Evolutionary conservation across 345 rosid genomes (phyloP), one percentile per base, ranked within the genome.

Genomic region (Orychophragmus violaceus): DNA sequence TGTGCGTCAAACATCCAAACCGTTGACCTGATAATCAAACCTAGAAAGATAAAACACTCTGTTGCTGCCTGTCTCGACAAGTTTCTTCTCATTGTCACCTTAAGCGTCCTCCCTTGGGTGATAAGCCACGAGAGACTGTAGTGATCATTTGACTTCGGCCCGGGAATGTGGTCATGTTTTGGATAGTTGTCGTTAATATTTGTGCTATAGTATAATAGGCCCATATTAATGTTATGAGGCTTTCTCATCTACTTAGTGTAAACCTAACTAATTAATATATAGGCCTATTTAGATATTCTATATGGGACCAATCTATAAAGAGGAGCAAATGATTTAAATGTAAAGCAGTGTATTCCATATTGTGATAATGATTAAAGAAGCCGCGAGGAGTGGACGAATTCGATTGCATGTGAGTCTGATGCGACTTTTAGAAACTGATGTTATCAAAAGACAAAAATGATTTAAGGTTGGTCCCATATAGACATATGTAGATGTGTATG

Each of bases 371-470:
- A 42, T 52, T 36, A 50, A 56, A 42, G 52, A 50, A 46, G 70
- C 76, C 64, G 72, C 49, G 8, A 41, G 66, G 45, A 49, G 66
- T 58, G 37, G 48, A 30, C 52, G 48, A 41, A 50, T 50, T 50
- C 55, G 62, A 59, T 72, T 72, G 71, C 76, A 72, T 72, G 76
- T 59, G 76, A 72, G 37, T 58, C 8, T 65, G 76, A 65, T 72
- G 17, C 71, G 71, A 72, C 66, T 72, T 72, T 65, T 41, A 50
- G 67, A 8, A 72, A 39, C 56, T 51, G 62, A 52, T 66, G 55
- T 59, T 55, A 72, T 72, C 66, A 72, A 65, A n/a, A 29, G 60
- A 58, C 60, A 65, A 72, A 72, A 37, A 64, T 64, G 14, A 59
- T 50, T n/a, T 11, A 59, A 50, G 39, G 55, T 72, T 48, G 76